Conservation (phyloP, 1,284 basidiomycete genomes). For the Xerocomus amazonicus region DNA sequence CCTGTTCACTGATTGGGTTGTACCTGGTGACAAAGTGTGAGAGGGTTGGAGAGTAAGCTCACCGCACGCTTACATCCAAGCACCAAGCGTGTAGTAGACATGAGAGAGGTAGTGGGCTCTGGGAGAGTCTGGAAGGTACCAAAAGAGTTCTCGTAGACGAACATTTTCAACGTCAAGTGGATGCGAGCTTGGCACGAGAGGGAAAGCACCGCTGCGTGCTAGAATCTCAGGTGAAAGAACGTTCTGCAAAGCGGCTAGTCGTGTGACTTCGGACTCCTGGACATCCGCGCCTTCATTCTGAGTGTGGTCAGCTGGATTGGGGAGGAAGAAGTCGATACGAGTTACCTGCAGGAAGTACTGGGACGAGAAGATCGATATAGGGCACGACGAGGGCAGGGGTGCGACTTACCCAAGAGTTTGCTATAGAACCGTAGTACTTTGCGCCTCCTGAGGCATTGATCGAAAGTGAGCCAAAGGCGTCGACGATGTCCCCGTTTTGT, state of each 20-base stretch:
- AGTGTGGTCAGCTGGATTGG: slow-evolving; percentile 30
- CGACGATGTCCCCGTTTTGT: slow-evolving; percentile 62
- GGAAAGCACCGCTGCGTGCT: slow-evolving; percentile 59
- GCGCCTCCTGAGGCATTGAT: slow-evolving; percentile 65
- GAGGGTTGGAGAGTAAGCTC: slow-evolving; percentile 5
- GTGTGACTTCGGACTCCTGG: slow-evolving; percentile 47
- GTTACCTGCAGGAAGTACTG: slow-evolving; percentile 71
- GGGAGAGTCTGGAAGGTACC: slow-evolving; percentile 61
- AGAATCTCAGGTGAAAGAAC: slow-evolving; percentile 61
- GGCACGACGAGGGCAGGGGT: slow-evolving; percentile 1
- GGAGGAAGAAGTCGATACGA: slow-evolving; percentile 1
- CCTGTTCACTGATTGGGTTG: slow-evolving; percentile 61
- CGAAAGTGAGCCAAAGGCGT: slow-evolving; percentile 72
- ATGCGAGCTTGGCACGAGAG: slow-evolving; percentile 50
- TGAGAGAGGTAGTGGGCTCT: slow-evolving; percentile 58
- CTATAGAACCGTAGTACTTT: slow-evolving; percentile 70
- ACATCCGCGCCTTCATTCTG: slow-evolving; percentile 54
- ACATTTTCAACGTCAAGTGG: slow-evolving; percentile 44
- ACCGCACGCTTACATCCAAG: slow-evolving; percentile 61
- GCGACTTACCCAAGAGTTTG: slow-evolving; percentile 64
- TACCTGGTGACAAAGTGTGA: slow-evolving; percentile 48
- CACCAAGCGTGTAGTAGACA: slow-evolving; percentile 65
- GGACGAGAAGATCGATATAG: not conserved
- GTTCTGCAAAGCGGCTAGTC: slow-evolving; percentile 46
- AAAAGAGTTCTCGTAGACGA: slow-evolving; percentile 55